Conservation (phyloP, 2,329 filamentous ascomycete species). For the Aurifilum marmelostoma region DNA sequence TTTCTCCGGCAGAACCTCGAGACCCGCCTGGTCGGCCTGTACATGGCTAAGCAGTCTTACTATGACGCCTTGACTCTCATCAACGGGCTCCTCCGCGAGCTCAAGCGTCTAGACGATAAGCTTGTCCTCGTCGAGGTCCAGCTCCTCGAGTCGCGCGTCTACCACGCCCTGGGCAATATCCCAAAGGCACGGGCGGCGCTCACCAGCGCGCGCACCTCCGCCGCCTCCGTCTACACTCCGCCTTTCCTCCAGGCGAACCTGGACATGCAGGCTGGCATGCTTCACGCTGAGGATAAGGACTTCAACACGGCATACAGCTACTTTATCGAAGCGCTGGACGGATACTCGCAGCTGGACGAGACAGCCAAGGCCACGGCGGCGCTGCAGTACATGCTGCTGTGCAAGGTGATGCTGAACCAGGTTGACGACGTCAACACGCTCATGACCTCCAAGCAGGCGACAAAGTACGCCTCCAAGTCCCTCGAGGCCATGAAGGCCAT, state of each 20-base stretch:
- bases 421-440: slow-evolving; percentile 94
- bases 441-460: slow-evolving; percentile 93
- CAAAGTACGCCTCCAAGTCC: slow-evolving; percentile 93
- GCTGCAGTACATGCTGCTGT: slow-evolving; percentile 98
- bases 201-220: slow-evolving; percentile 91
- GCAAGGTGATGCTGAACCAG: slow-evolving; percentile 99
- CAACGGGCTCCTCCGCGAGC: slow-evolving; percentile 92
- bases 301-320: slow-evolving; percentile 99
- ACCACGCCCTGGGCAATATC: slow-evolving; percentile 96
- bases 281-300: slow-evolving; percentile 97
- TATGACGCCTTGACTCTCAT: slow-evolving; percentile 97
- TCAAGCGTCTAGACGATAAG: slow-evolving; percentile 98
- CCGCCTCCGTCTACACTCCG: slow-evolving; percentile 95
- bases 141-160: slow-evolving; percentile 93
- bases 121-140: slow-evolving; percentile 97
- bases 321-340: slow-evolving; percentile 98
- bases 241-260: slow-evolving; percentile 93
- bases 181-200: slow-evolving; percentile 93
- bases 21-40: slow-evolving; percentile 87
- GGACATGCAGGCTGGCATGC: slow-evolving; percentile 99
- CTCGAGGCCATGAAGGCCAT: slow-evolving; percentile 99
- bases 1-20: slow-evolving; percentile 98
- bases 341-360: slow-evolving; percentile 93
- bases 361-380: slow-evolving; percentile 89
- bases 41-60: slow-evolving; percentile 97